Base-by-base conservation (phyloP, 2,329 filamentous ascomycete species). In the Verticillium klebahnii region DNA sequence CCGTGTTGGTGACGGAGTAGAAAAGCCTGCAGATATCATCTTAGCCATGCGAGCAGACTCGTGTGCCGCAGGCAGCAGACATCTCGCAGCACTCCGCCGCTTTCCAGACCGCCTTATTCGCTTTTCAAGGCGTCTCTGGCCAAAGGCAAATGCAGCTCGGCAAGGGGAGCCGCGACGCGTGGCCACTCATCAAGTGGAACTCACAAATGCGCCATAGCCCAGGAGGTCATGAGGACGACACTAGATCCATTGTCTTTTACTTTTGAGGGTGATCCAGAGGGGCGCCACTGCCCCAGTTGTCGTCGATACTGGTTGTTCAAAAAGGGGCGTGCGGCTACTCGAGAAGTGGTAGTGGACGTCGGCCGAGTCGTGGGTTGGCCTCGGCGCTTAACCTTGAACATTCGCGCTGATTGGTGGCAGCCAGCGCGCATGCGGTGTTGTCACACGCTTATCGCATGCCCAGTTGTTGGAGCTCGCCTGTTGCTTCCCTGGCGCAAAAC, bases 1-100 rank as follows among this genome's bases (percentile, higher is more conserved):
- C 45, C 31, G 17, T 19, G 64, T 65, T 65, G 64, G 63, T 65
- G 64, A 65, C 39, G 60, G 59, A 37, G 32, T 55, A 14, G 34
- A 52, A 59, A 32, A 40, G 57, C 61, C 56, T 65, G 63, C 63
- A 65, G 64, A 61, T 64, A 45, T 61, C 60, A 64, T 61, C 64
- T 63, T 34, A 56, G 36, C 63, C 57, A 32, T 62, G 50, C n/a
- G 45, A 23, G 19, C 17, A 50, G 15, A n/a, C 14, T 12, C 12
- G 45, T 19, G 60, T 17, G 36, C 19, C 7, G 29, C 15, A 32
- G 39, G 31, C 29, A 36, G 34, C 34, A 61, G 23, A 29, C 40
- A 9, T 39, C 25, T 12, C 40, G 17, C 7, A 25, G 11, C 31
- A n/a, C 37, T 19, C 36, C 25, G 25, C 8, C 55, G 17, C 23